Base-by-base conservation (phyloP, 306 rosid species). In the Delonix regia region DNA sequence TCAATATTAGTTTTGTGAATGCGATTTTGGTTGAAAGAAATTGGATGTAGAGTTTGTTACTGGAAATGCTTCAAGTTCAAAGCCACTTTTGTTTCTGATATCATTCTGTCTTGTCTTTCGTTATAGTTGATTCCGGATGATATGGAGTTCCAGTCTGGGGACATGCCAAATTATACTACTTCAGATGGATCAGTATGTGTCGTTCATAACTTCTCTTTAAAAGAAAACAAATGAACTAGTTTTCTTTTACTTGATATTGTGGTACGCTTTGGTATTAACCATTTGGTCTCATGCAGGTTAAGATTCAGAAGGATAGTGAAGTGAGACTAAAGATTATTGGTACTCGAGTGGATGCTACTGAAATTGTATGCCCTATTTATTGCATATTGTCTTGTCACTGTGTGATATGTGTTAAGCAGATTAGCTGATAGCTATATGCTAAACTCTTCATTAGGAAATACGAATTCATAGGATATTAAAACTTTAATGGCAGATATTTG, bases 271-370 rank as follows among this genome's bases (percentile, higher is more conserved):
- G 53, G 71, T 55, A 53, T 76, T 82, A 78, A 77, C 73, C 30
- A 59, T 52, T 42, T 80, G 78, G 14, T 76, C 69, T 75, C 57
- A 48, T 85, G 79, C 86, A 94, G 98, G 98, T 95, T 73, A 95
- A 95, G 84, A 95, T 95, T 74, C 98, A 95, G 84, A 95, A 95
- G 71, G 99, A 95, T 28, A 95, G 99, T 73, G 98, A 95, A 91
- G 99, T 95, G 80, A 85, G 99, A 71, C 82, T 95, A 30, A 95
- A 95, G 90, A 95, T 95, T 81, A 95, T 95, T 61, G 99, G 99
- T 67, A 91, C 96, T 82, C 88, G 97, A 78, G 99, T 95, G 30
- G 99, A 95, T 77, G 99, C 98, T 45, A 93, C 99, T 9, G 98
- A 95, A 89, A 95, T 95, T 76, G 98, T 94, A 91, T 51, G 92